A percentile compares a stretch with the other conserved stretches of the same genome.
phyloP scores from a whole-genome alignment of 129 eudicot species.

The Apium graveolens region DNA sequence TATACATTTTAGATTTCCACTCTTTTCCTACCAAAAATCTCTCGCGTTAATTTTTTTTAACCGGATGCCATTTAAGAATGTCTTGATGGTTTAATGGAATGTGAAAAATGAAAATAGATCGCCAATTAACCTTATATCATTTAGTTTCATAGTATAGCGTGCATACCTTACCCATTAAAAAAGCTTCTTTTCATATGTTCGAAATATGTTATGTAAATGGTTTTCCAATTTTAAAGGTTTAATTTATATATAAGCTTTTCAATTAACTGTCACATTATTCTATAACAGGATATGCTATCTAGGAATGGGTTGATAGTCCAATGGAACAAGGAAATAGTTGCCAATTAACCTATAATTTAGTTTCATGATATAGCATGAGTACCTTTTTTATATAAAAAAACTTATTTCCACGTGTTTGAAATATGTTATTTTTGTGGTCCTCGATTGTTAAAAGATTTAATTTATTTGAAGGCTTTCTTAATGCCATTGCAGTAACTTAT shows the following conservation, averaged over 20 bases:
- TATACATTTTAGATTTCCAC: constrained; percentile 7
- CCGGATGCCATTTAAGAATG: background rate
- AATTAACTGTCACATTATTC: too few relatives aligned
- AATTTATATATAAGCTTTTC: too few relatives aligned
- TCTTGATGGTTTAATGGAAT: background rate
- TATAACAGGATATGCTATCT: background rate
- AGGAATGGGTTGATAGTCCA: background rate
- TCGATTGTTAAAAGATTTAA: background rate
- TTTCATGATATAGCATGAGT: background rate
- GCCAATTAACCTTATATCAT: background rate
- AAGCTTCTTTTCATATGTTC: background rate
- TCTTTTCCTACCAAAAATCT: background rate
- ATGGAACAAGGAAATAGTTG: background rate
- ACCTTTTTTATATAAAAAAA: background rate
- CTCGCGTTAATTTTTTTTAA: background rate
- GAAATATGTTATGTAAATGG: background rate
- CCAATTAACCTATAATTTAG: background rate
- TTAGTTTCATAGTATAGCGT: background rate
- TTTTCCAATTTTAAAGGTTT: too few relatives aligned
- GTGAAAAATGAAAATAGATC: background rate
- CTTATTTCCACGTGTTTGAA: background rate
- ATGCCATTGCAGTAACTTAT: background rate
- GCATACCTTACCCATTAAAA: background rate
- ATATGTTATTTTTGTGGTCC: background rate
- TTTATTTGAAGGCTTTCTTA: background rate